A percentile compares a stretch with the other conserved stretches of the same genome.
These are phyloP conservation scores for Beta vulgaris DNA, from an alignment of 148 eudicot species.

Conservation along the genomic window DNA sequence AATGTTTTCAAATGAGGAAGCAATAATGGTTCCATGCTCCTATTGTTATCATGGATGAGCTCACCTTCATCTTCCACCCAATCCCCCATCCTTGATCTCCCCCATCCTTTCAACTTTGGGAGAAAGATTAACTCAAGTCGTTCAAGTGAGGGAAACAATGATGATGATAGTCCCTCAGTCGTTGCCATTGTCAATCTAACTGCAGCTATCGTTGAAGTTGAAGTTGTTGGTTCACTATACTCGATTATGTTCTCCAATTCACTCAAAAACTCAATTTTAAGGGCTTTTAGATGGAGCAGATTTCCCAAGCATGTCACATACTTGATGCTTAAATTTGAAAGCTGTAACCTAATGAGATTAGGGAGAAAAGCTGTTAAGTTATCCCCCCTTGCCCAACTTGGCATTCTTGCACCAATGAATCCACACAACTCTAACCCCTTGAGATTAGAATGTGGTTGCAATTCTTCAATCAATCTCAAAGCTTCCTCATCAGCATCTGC, in stretches of 20 bases:
- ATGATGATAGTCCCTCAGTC: no score
- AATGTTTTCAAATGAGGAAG: no score
- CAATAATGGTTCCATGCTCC: no score
- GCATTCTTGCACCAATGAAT: slow-evolving; percentile 8
- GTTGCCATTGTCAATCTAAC: no score
- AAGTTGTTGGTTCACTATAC: neutral
- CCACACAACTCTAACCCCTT: slow-evolving; percentile 1
- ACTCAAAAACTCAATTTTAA: neutral
- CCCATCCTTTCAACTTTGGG: neutral
- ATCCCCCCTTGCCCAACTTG: slow-evolving; percentile 8
- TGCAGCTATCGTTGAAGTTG: neutral
- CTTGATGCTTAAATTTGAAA: neutral
- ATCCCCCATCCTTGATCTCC: no score
- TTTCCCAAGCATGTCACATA: neutral
- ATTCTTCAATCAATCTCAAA: slow-evolving; percentile 11
- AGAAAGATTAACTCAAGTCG: neutral
- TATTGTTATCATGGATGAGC: neutral
- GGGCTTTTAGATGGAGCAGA: neutral
- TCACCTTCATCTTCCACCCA: no score
- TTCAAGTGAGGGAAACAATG: neutral
- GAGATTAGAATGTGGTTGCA: slow-evolving; percentile 22
- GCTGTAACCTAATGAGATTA: slow-evolving; percentile 12
- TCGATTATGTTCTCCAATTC: neutral
- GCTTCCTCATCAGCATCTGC: neutral
- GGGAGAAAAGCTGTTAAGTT: slow-evolving; percentile 10